phyloP scores from a whole-genome alignment of 2,329 filamentous ascomycete genomes.

The Fusarium keratoplasticum region DNA sequence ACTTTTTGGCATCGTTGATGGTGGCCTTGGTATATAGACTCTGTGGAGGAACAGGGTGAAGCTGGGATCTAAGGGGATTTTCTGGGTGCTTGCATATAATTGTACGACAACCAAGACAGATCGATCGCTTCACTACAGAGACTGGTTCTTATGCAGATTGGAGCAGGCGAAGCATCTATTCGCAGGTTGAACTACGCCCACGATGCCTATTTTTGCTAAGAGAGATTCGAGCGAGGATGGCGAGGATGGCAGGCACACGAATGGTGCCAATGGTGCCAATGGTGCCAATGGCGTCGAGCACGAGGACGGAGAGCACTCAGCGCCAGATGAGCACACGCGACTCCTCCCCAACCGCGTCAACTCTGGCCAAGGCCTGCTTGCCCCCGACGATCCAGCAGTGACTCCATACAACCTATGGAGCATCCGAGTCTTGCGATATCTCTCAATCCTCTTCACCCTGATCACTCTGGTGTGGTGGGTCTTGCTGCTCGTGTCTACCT shows the following conservation, averaged over 20 bases:
- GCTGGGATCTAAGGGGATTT: background rate
- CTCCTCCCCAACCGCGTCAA: constrained; percentile 77
- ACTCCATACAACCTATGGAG: constrained; percentile 96
- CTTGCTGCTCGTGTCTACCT: constrained; percentile 86
- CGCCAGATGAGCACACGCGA: constrained; percentile 67
- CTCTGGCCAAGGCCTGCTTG: constrained; percentile 52
- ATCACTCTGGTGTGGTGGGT: constrained; percentile 94
- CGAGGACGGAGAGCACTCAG: constrained; percentile 41
- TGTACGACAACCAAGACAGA: background rate
- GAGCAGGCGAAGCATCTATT: background rate
- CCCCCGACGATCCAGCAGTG: constrained; percentile 64
- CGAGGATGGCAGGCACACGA: constrained; percentile 10
- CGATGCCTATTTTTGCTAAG: constrained; percentile 52
- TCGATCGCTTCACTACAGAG: background rate
- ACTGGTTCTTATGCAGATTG: background rate
- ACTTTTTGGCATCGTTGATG: constrained; percentile 33
- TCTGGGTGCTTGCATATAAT: constrained; percentile 7
- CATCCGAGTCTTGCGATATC: constrained; percentile 81
- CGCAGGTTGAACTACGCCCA: background rate
- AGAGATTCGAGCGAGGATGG: constrained; percentile 36
- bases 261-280: constrained; percentile 18
- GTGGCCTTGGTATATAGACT: constrained; percentile 31
- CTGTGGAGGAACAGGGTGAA: constrained; percentile 5
- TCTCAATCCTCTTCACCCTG: constrained; percentile 81
- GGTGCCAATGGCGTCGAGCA: constrained; percentile 16